Base-by-base conservation (phyloP, 208 protist species). In the Leishmania arabica region DNA sequence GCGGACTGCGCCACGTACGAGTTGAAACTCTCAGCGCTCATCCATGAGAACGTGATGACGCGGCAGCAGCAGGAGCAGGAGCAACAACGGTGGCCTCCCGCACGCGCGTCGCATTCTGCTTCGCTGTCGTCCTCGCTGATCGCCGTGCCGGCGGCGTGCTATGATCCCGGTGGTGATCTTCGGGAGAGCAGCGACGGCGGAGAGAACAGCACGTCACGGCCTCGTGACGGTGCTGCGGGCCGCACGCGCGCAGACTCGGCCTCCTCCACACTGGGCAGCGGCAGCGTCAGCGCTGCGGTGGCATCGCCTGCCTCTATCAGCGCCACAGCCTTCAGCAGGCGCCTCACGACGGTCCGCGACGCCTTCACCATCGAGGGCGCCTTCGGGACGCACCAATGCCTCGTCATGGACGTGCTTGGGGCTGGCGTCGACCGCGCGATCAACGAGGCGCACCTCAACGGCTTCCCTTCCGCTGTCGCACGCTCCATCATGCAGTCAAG, bases 341-440 rank as follows among this genome's bases (percentile, higher is more conserved):
- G 77, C 45, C 58, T 93, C 19, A 80, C 84, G 8, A 84, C 56
- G 60, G 83, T 95, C 60, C 82, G 81, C 45, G 89, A 87, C 68
- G 64, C 77, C 71, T 96, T 96, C 80, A 85, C 69, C 17, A 87
- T 94, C 56, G 71, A 86, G 40, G 93, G 93, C 15, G 60, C 56
- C 47, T 85, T 89, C 78, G 93, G 93, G 76, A 87, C 77, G 24
- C 93, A 99, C 81, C 84, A 98, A 27, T 98, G 95, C 81, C 95
- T 99, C 82, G 97, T 98, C 15, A 98, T 99, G 86, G 94, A 99
- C 84, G 84, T 98, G 0, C 81, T 99, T 17, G 98, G 98, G n/a
- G 74, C 89, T 21, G 98, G 98, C 75, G 84, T 99, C 17, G 92
- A 99, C 34, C 78, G 84, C 34, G 80, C 99, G 34, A 99, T 99